Percentiles rank a stretch among this genome's conserved stretches.
These are phyloP conservation scores for Abelmoschus esculentus DNA, from an alignment of 345 rosid species.

Conservation along the genomic window DNA sequence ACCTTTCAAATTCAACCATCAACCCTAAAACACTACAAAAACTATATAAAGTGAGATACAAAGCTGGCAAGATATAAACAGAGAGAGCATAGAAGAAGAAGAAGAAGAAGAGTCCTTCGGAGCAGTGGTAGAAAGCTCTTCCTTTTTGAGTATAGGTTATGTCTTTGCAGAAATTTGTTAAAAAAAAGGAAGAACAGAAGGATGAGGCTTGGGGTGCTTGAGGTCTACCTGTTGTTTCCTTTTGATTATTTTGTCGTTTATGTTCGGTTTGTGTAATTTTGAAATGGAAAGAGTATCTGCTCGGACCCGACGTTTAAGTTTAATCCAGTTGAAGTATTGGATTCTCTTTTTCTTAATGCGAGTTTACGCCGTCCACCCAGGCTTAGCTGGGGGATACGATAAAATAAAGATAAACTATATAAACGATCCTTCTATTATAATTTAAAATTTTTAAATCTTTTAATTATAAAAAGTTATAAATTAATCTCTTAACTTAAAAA, in stretches of 20 bases:
- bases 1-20: conserved; percentile 12
- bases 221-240: background rate
- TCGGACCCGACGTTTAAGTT: conserved; percentile 20
- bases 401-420: too few relatives aligned
- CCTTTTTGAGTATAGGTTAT: background rate
- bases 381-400: too few relatives aligned
- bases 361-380: too few relatives aligned
- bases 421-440: too few relatives aligned
- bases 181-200: background rate
- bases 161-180: background rate
- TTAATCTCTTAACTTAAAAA: too few relatives aligned
- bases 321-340: conserved; percentile 7
- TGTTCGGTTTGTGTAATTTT: conserved; percentile 7
- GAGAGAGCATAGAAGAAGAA: conserved; percentile 13
- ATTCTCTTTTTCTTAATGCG: background rate
- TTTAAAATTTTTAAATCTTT: too few relatives aligned
- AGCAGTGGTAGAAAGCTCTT: conserved; percentile 19
- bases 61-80: conserved; percentile 3
- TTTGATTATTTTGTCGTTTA: background rate
- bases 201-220: background rate
- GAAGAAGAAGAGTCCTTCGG: conserved; percentile 27
- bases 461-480: too few relatives aligned
- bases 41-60: background rate
- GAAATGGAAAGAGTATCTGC: background rate
- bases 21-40: background rate